Base-by-base conservation (phyloP, 345 rosid genomes). In the Brassica cretica region DNA sequence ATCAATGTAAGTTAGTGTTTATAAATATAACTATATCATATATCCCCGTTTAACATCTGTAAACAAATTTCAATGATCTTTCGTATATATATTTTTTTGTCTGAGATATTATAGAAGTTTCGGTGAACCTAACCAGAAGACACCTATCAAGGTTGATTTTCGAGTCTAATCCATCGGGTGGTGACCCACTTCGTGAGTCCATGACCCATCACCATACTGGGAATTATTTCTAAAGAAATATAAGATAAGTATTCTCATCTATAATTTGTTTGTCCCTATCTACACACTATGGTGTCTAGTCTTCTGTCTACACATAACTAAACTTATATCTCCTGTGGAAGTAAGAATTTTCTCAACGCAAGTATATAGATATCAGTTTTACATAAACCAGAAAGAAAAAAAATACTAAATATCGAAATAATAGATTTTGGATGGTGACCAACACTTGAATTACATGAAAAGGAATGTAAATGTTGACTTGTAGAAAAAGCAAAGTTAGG, bases 91-190 rank as follows among this genome's bases (percentile, higher is more conserved):
- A 10, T 41, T 8, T 46, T 46, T 46, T 11, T 51, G 19, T 29
- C 7, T 41, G 62, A 68, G 21, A 67, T 5, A 66, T 59, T 62
- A 65, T 35, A 56, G 29, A 78, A 66, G 64, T 49, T 78, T 63
- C 24, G 78, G 70, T 78, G 78, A 72, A 73, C 74, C 78, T 60
- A 73, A 72, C 69, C 56, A 61, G 29, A 46, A 78, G 68, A 76
- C 60, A 63, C 44, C 39, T 61, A 69, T 32, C 32, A 39, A 64
- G 29, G n/a, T 78, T 72, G 77, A 58, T 66, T 66, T 58, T n/a
- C 6, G 24, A 72, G 19, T 46, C 77, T 58, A 65, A 39, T 65
- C 68, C 72, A 78, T 65, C 58, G 16, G 37, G 67, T 29, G 72
- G 76, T 72, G 49, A 66, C 76, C 71, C 65, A 71, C 72, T 6